Evolutionary conservation across 352 stramenopile genomes (phyloP), one percentile per base, ranked within the genome.

Genomic region (Phytophthora rubi): DNA sequence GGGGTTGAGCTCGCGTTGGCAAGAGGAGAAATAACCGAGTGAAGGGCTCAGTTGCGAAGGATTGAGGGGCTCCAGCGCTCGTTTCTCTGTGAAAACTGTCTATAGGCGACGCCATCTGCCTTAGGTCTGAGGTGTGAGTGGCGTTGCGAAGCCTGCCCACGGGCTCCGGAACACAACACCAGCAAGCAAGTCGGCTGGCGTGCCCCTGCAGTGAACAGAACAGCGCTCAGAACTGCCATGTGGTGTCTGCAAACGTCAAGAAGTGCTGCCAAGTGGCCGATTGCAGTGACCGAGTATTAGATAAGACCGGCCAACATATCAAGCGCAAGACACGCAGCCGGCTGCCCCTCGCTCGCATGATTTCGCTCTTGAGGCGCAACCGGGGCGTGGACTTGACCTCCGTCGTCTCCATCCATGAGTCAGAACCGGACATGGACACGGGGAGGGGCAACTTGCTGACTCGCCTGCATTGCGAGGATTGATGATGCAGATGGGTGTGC

Each of bases 151-250:
- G 13, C 23, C 23, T 51, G n/a, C 48, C 37, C 13, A 64, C 16
- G 33, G 56, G 26, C 30, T 53, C 37, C 28, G 28, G 39, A 55
- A 15, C 37, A 52, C 37, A 55, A 52, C 1, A 16, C 62, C 65
- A 67, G 64, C n/a, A 57, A 61, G 62, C 61, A 62, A 63, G 61
- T 59, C 10, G 44, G 53, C 53, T 62, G 62, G 54, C 45, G 42
- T 57, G 62, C 30, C n/a, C 55, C 58, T 51, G 66, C 32, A 26
- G 63, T 63, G 55, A 68, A 60, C 45, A 59, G 56, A 48, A 59
- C 28, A 56, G 56, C 53, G 56, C 68, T 35, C 62, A 71, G 68
- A 75, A 75, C 65, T 16, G 21, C 62, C 68, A 75, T 52, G 62
- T 75, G 68, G 23, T 42, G 8, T 39, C 61, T 30, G 52, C 51